Conservation (phyloP, 2,329 filamentous ascomycete species). For the Stemphylium lycopersici region DNA sequence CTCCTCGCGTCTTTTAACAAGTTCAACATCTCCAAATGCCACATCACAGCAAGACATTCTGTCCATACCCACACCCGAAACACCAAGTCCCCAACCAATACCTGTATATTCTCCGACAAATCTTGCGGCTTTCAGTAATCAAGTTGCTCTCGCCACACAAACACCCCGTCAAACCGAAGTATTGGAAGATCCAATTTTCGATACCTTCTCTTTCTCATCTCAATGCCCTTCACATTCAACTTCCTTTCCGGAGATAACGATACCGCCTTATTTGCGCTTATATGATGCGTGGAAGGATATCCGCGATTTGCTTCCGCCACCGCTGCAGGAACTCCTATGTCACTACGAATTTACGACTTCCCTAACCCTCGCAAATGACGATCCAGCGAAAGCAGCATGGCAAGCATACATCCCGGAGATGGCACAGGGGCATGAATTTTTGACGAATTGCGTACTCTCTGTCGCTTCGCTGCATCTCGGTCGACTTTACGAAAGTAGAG, state of each 20-base stretch:
- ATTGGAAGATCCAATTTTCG: slow-evolving; percentile 4
- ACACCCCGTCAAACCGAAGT: slow-evolving; percentile 19
- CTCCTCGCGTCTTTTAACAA: slow-evolving; percentile 35
- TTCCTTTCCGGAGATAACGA: slow-evolving; percentile 15
- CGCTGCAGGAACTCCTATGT: slow-evolving; percentile 35
- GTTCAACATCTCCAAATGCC: slow-evolving; percentile 11
- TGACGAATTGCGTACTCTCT: slow-evolving; percentile 55
- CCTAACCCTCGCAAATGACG: slow-evolving; percentile 37
- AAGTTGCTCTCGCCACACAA: slow-evolving; percentile 14
- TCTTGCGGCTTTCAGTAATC: slow-evolving; percentile 7
- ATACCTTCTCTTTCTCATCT: not conserved
- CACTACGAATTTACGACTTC: slow-evolving; percentile 45
- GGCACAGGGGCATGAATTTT: slow-evolving; percentile 52
- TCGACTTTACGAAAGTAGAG: slow-evolving; percentile 41
- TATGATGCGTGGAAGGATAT: slow-evolving; percentile 40
- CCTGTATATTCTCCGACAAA: slow-evolving; percentile 2
- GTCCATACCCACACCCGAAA: slow-evolving; percentile 6
- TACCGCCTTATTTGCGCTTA: slow-evolving; percentile 30
- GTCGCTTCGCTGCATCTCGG: slow-evolving; percentile 55
- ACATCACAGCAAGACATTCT: slow-evolving; percentile 7
- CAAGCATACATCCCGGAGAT: slow-evolving; percentile 43
- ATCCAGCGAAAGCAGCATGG: slow-evolving; percentile 43
- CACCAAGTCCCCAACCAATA: not conserved
- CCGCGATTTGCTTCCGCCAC: slow-evolving; percentile 30
- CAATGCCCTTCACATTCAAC: not conserved